Evolutionary conservation across 495 filamentous ascomycete genomes (phyloP).

Genomic region (Aspergillus campestris): DNA sequence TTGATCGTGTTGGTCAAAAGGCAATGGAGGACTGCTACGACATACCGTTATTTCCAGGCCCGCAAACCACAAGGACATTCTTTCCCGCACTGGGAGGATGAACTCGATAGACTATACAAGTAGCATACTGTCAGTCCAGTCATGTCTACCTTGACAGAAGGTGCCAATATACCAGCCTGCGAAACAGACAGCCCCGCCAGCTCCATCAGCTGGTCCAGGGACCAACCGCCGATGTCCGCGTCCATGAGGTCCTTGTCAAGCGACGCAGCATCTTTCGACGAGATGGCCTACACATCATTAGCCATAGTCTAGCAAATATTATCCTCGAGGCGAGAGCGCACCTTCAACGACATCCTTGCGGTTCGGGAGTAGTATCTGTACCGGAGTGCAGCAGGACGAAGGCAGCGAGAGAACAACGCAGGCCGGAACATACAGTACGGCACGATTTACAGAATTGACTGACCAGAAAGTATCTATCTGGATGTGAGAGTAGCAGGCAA

Average conservation of each 20-base stretch:
- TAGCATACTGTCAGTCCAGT: not conserved
- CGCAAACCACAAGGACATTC: constrained; percentile 78
- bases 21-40: not conserved
- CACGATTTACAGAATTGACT: not conserved
- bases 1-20: not conserved
- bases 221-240: constrained; percentile 67
- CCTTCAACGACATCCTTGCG: constrained; percentile 36
- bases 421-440: constrained; percentile 21
- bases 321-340: constrained; percentile 5
- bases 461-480: not conserved
- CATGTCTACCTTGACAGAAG: not conserved
- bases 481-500: too few relatives aligned
- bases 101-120: constrained; percentile 60
- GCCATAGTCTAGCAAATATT: not conserved
- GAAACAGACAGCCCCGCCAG: constrained; percentile 88
- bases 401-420: constrained; percentile 4
- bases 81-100: constrained; percentile 68
- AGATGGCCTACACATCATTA: constrained; percentile 56
- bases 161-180: constrained; percentile 57
- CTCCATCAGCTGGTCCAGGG: constrained; percentile 96
- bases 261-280: constrained; percentile 75
- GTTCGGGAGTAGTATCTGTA: constrained; percentile 18
- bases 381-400: constrained; percentile 8
- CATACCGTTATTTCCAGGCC: constrained; percentile 88
- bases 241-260: constrained; percentile 92